Base-by-base conservation (phyloP, 192 early-diverging fungal genomes). In the Allomyces macrogynus region DNA sequence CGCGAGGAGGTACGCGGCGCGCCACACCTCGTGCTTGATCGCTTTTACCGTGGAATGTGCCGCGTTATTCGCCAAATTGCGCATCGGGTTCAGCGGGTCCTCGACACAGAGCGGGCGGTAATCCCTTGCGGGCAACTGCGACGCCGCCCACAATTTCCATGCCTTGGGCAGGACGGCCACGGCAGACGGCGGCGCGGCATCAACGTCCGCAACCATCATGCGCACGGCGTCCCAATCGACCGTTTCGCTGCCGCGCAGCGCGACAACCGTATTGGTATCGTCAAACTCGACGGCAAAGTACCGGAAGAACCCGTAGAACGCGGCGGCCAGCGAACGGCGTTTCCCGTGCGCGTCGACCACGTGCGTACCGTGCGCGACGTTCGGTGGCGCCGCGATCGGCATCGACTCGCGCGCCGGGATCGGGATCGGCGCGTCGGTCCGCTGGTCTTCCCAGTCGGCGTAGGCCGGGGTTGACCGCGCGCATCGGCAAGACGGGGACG, bases 81-180 rank as follows among this genome's bases (percentile, higher is more conserved):
- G 79, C 66, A 80, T 78, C 0, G 86, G 84, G 67, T 90, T 84
- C 67, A 97, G 90, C 9, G 93, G 93, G 73, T 95, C 93, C 67
- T 97, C 94, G 16, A 95, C 84, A 70, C 93, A 92, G 23, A 97
- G 76, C 61, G 87, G 71, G 49, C 79, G 77, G 66, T 81, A 84
- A 18, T 80, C 72, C 25, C 77, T 76, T 24, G 86, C 78, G 5
- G 76, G 84, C 16, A 57, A 20, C 20, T 57, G 49, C 49, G 49
- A 57, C 16, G 20, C 49, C 49, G 49, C 1, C 49, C 49, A 57
- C 49, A 57, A n/a, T 10, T 57, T 57, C 16, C 12, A n/a, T 57
- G 12, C 49, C 20, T 57, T 57, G 49, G 49, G 49, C 49, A 57
- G 2, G 2, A 20, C 16, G 1, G 49, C 8, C 8, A 2, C 32